phyloP scores from a whole-genome alignment of 1,284 basidiomycete genomes.

The Tylopilus sp. region DNA sequence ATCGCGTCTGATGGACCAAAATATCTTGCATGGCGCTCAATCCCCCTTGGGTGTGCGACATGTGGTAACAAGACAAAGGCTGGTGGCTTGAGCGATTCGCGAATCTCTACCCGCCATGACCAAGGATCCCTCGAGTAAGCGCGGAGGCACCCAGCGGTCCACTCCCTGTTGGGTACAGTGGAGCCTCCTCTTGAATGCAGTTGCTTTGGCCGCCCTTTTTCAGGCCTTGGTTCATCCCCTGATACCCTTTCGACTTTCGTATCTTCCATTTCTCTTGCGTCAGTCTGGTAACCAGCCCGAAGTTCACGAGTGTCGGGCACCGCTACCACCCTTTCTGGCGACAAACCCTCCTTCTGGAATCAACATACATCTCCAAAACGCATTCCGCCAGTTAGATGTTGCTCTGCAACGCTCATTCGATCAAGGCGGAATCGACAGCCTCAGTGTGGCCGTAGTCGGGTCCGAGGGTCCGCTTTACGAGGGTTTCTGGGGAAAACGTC shows the following conservation, averaged over 20 bases:
- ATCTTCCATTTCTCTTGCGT: background rate
- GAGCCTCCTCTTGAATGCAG: conserved; percentile 27
- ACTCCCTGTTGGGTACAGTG: conserved; percentile 25
- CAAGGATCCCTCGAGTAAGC: background rate
- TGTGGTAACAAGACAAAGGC: too few relatives aligned
- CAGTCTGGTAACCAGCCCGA: background rate
- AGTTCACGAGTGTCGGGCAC: conserved; percentile 23
- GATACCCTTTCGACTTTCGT: background rate
- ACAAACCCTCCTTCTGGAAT: conserved; percentile 20
- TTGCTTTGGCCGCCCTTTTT: conserved; percentile 25
- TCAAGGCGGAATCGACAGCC: conserved; percentile 34
- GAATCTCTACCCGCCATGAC: background rate
- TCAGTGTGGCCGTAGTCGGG: conserved; percentile 41
- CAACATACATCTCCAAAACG: conserved; percentile 21
- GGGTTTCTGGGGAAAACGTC: conserved; percentile 38
- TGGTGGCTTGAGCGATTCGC: too few relatives aligned
- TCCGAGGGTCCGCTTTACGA: conserved; percentile 42
- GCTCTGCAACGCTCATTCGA: conserved; percentile 23
- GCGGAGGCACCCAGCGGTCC: conserved; percentile 4
- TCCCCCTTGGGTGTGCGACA: too few relatives aligned
- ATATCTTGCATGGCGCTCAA: too few relatives aligned
- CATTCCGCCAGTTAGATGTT: conserved; percentile 19
- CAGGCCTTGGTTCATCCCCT: conserved; percentile 2
- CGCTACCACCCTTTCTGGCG: conserved; percentile 30
- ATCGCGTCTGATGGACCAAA: too few relatives aligned